Evolutionary conservation across 140 eudicot species (phyloP).

Genomic region (Stevia rebaudiana): DNA sequence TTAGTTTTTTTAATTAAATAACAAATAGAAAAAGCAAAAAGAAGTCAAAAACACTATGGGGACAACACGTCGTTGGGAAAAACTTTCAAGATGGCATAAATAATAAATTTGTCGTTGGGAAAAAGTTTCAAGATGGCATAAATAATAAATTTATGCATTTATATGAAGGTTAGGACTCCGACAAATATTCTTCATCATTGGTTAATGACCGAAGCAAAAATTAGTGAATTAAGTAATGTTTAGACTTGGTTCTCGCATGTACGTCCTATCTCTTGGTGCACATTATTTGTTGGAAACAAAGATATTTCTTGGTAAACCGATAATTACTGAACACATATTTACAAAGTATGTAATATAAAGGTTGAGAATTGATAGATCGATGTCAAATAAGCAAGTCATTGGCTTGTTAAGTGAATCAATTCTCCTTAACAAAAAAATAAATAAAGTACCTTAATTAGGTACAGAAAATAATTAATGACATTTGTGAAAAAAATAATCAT

Average conservation of each 20-base stretch:
- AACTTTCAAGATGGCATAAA: no score
- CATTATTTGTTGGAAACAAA: constrained; percentile 8
- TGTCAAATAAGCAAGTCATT: constrained; percentile 12
- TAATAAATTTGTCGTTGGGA: no score
- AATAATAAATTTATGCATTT: no score
- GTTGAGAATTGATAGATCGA: background rate
- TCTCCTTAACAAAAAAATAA: background rate
- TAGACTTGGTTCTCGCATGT: background rate
- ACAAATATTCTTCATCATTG: background rate
- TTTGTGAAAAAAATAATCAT: background rate
- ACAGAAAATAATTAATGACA: background rate
- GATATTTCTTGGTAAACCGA: constrained; percentile 14
- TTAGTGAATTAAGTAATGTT: background rate
- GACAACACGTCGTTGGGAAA: no score
- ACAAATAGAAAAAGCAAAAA: no score
- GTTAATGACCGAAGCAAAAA: background rate
- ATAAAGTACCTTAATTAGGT: background rate
- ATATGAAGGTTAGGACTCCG: background rate
- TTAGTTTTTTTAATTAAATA: no score
- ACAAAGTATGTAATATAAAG: constrained; percentile 4
- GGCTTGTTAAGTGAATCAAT: constrained; percentile 9
- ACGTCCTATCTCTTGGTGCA: constrained; percentile 2
- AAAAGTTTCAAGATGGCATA: no score
- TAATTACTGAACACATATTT: constrained; percentile 9
- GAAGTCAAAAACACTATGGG: no score